phyloP scores from a whole-genome alignment of 208 protist genomes.

The Tritrichomonas musculus region DNA sequence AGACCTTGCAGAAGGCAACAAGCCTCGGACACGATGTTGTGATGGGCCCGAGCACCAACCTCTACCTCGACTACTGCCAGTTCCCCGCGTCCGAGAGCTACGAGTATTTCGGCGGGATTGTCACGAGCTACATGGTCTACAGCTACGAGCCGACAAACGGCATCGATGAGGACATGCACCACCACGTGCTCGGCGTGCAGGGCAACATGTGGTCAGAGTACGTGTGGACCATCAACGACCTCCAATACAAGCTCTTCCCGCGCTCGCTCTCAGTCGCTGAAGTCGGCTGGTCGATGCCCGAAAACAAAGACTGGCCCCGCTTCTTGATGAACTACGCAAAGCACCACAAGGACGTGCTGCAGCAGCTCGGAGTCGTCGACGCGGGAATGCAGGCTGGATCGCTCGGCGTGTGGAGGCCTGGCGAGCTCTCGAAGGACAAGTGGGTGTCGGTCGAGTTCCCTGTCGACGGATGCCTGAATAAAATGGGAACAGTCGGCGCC shows the following conservation, averaged over 20 bases:
- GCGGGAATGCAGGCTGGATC: no score
- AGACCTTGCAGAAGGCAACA: not conserved
- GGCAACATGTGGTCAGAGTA: not conserved
- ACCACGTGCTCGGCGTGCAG: not conserved
- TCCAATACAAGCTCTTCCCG: not conserved
- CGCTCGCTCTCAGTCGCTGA: not conserved
- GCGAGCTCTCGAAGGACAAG: no score
- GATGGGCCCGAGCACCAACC: not conserved
- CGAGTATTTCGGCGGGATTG: not conserved
- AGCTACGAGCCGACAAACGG: not conserved
- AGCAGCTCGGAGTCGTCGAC: no score
- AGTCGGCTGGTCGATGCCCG: not conserved
- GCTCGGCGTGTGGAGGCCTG: no score
- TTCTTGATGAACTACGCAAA: not conserved
- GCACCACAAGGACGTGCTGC: no score
- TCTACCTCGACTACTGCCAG: not conserved
- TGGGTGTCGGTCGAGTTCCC: no score
- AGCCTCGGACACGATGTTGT: not conserved
- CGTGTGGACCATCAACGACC: not conserved
- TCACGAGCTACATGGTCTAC: not conserved
- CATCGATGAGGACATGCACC: not conserved
- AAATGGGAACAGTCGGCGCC: no score
- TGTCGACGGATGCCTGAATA: no score
- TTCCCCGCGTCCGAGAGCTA: no score
- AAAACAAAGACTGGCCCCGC: not conserved